A percentile compares a stretch with the other conserved stretches of the same genome.
Evolutionary conservation across 371 early-diverging fungal species (phyloP).

Genomic region (Funneliformis caledonium): DNA sequence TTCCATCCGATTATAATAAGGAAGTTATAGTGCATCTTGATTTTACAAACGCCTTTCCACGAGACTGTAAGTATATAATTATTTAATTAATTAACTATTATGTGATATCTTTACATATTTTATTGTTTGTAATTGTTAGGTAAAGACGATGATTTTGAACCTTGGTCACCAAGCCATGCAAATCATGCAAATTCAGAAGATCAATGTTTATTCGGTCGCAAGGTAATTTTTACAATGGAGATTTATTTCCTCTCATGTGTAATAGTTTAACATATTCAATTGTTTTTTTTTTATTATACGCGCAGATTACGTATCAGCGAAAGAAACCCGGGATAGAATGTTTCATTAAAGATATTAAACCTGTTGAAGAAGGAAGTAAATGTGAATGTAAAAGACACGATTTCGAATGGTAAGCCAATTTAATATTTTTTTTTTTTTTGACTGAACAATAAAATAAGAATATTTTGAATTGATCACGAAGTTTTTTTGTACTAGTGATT

Average conservation of each 20-base stretch:
- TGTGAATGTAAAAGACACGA: slow-evolving; percentile 84
- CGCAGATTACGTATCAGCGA: slow-evolving; percentile 71
- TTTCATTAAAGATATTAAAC: slow-evolving; percentile 73
- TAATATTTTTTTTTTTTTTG: neutral
- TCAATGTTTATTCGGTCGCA: slow-evolving; percentile 75
- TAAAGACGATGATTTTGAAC: slow-evolving; percentile 71
- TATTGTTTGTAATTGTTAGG: slow-evolving; percentile 31
- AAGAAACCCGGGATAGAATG: slow-evolving; percentile 78
- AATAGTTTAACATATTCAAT: neutral
- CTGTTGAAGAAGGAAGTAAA: slow-evolving; percentile 50
- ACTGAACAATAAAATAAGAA: neutral
- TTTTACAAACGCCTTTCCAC: slow-evolving; percentile 70
- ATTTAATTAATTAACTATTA: slow-evolving; percentile 41
- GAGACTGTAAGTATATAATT: slow-evolving; percentile 56
- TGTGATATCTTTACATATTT: slow-evolving; percentile 12
- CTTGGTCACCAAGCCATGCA: slow-evolving; percentile 69
- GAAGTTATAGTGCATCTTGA: slow-evolving; percentile 72
- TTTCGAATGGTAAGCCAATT: slow-evolving; percentile 77
- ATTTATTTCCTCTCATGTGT: slow-evolving; percentile 1
- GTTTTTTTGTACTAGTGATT: slow-evolving; percentile 56
- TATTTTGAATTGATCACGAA: no score
- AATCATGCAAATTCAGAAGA: slow-evolving; percentile 55
- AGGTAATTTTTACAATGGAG: slow-evolving; percentile 44
- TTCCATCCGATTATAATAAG: slow-evolving; percentile 47
- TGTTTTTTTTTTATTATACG: neutral